These are phyloP conservation scores for Penicillium odoratum DNA, from an alignment of 495 filamentous ascomycete species.

Conservation along the genomic window DNA sequence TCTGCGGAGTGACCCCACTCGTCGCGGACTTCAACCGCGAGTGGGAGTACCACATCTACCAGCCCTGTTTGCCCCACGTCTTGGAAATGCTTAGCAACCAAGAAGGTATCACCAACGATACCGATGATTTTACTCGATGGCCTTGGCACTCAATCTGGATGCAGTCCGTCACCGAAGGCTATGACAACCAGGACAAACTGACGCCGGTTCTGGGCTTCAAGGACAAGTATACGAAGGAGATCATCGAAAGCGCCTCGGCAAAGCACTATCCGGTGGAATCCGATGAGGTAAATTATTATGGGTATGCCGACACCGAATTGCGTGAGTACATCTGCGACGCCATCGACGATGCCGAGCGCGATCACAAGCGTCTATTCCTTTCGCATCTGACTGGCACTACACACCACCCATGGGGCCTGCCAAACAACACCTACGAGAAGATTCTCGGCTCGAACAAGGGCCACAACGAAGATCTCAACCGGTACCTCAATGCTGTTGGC, in stretches of 20 bases:
- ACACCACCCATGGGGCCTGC: constrained; percentile 47
- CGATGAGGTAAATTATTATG: constrained; percentile 51
- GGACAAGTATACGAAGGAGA: constrained; percentile 42
- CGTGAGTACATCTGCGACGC: constrained; percentile 49
- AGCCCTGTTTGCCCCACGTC: constrained; percentile 49
- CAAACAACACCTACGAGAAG: constrained; percentile 31
- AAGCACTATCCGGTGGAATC: constrained; percentile 36
- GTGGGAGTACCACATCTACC: constrained; percentile 48
- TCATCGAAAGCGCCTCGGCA: constrained; percentile 35
- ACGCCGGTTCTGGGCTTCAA: constrained; percentile 43
- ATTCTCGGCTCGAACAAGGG: constrained; percentile 18
- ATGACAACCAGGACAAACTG: constrained; percentile 45
- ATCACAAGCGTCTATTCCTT: constrained; percentile 47
- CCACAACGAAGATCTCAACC: constrained; percentile 30
- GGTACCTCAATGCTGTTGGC: constrained; percentile 43
- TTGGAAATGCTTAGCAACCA: constrained; percentile 41
- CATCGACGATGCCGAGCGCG: constrained; percentile 43
- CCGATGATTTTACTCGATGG: constrained; percentile 31
- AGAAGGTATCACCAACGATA: constrained; percentile 23
- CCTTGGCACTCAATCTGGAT: constrained; percentile 51
- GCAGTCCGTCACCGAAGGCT: constrained; percentile 50
- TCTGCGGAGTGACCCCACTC: constrained; percentile 48
- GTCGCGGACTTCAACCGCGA: constrained; percentile 53
- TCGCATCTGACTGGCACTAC: constrained; percentile 51
- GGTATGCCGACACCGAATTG: constrained; percentile 46